Percentiles rank a stretch among this genome's conserved stretches.
Conservation (phyloP, 768 basidiomycete genomes). For the Boletales sp. region DNA sequence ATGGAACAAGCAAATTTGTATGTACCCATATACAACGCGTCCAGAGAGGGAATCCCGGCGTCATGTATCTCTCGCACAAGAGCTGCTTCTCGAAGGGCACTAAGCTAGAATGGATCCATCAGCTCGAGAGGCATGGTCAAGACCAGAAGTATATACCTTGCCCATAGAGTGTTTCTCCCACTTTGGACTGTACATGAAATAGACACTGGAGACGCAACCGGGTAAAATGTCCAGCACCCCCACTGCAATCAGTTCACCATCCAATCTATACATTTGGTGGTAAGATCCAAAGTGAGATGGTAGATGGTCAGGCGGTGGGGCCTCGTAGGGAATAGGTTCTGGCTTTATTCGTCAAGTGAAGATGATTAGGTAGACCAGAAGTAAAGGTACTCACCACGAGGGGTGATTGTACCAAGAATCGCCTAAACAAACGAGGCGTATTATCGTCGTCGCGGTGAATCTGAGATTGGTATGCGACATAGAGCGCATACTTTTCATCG, state of each 20-base stretch:
- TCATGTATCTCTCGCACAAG: slow-evolving; percentile 72
- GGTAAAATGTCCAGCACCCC: slow-evolving; percentile 91
- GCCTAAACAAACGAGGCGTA: slow-evolving; percentile 49
- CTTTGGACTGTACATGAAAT: slow-evolving; percentile 82
- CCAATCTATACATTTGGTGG: slow-evolving; percentile 84
- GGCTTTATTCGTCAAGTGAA: slow-evolving; percentile 34
- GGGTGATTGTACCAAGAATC: slow-evolving; percentile 80
- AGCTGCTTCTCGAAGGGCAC: slow-evolving; percentile 77
- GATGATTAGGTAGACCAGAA: neutral
- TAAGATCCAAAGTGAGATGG: slow-evolving; percentile 87
- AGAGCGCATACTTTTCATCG: slow-evolving; percentile 78
- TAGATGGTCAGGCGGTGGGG: slow-evolving; percentile 48
- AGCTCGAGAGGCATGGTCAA: neutral
- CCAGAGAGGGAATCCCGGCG: slow-evolving; percentile 61
- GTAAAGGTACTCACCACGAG: slow-evolving; percentile 49
- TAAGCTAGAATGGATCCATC: slow-evolving; percentile 49
- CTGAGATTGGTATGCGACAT: slow-evolving; percentile 67
- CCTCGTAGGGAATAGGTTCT: slow-evolving; percentile 58
- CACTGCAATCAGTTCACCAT: slow-evolving; percentile 79
- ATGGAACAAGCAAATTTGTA: neutral
- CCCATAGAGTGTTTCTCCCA: slow-evolving; percentile 74
- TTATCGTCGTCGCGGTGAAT: slow-evolving; percentile 71
- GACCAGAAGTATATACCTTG: slow-evolving; percentile 46
- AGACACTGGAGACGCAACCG: slow-evolving; percentile 75
- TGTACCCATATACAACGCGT: slow-evolving; percentile 84